phyloP scores from a whole-genome alignment of 1,284 basidiomycete species.

The Moniliella sp. region DNA sequence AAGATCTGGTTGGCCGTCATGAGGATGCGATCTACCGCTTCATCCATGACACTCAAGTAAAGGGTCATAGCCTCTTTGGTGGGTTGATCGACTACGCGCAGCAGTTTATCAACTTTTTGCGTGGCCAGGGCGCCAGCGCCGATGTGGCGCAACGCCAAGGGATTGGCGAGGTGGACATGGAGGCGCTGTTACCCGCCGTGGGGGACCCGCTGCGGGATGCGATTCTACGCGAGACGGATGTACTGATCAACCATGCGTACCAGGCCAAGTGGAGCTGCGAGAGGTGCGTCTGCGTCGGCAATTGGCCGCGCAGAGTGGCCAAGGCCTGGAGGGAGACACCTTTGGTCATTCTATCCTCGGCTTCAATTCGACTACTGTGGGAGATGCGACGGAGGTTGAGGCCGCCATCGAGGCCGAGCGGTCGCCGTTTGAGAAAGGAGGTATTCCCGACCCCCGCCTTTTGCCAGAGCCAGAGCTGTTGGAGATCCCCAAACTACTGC shows the following conservation, averaged over 20 bases:
- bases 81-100: slow-evolving; percentile 90
- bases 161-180: slow-evolving; percentile 9
- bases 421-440: too few relatives aligned
- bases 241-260: slow-evolving; percentile 23
- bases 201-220: slow-evolving; percentile 12
- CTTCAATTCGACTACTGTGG: too few relatives aligned
- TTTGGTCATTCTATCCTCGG: too few relatives aligned
- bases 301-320: slow-evolving; percentile 12
- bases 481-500: too few relatives aligned
- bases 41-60: slow-evolving; percentile 93
- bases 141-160: slow-evolving; percentile 1
- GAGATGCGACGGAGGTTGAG: too few relatives aligned
- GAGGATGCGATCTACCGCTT: slow-evolving; percentile 88
- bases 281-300: slow-evolving; percentile 23
- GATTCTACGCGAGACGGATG: slow-evolving; percentile 25
- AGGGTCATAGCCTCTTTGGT: slow-evolving; percentile 82
- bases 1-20: slow-evolving; percentile 76
- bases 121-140: slow-evolving; percentile 55
- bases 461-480: too few relatives aligned
- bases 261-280: slow-evolving; percentile 23
- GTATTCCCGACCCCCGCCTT: too few relatives aligned
- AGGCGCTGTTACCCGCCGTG: slow-evolving; percentile 22
- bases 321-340: too few relatives aligned
- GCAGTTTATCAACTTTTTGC: slow-evolving; percentile 68
- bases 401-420: too few relatives aligned